Percentiles rank a stretch among this genome's conserved stretches.
These are phyloP conservation scores for Triglochin maritima DNA, from an alignment of 106 monocot species.

Conservation along the genomic window DNA sequence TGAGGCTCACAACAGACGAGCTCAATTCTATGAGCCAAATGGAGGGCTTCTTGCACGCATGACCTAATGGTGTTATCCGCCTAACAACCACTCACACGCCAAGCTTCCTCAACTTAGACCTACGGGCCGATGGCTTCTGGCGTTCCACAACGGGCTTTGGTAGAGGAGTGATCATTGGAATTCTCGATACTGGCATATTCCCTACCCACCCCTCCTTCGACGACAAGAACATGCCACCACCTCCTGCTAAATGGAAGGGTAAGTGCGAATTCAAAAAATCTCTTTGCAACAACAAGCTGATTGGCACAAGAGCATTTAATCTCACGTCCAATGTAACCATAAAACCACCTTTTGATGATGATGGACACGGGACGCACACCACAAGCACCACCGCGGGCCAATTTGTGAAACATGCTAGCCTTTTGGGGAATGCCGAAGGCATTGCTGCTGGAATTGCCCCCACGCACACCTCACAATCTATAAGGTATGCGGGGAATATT, in stretches of 20 bases:
- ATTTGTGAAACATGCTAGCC: background rate
- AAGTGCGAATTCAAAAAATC: background rate
- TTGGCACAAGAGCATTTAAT: background rate
- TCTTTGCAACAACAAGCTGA: conserved; percentile 8
- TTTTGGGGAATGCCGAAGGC: background rate
- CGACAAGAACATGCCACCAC: background rate
- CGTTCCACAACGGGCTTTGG: background rate
- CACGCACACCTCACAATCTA: too few relatives aligned
- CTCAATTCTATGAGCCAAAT: background rate
- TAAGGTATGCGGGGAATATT: too few relatives aligned
- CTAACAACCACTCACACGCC: background rate
- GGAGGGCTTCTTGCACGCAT: background rate
- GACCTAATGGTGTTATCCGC: background rate
- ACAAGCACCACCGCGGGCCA: background rate
- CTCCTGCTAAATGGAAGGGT: conserved; percentile 4
- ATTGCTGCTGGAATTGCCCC: conserved; percentile 8
- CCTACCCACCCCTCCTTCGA: conserved; percentile 2
- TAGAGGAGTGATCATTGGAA: background rate
- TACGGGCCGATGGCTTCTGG: background rate
- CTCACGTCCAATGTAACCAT: background rate
- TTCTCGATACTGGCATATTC: conserved; percentile 2
- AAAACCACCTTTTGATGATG: background rate
- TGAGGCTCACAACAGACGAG: background rate
- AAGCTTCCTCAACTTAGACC: background rate
- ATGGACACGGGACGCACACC: conserved; percentile 5